Percentiles rank a stretch among this genome's conserved stretches.
Evolutionary conservation across 164 flowering plant species (phyloP).

Genomic region (Pachysandra terminalis): DNA sequence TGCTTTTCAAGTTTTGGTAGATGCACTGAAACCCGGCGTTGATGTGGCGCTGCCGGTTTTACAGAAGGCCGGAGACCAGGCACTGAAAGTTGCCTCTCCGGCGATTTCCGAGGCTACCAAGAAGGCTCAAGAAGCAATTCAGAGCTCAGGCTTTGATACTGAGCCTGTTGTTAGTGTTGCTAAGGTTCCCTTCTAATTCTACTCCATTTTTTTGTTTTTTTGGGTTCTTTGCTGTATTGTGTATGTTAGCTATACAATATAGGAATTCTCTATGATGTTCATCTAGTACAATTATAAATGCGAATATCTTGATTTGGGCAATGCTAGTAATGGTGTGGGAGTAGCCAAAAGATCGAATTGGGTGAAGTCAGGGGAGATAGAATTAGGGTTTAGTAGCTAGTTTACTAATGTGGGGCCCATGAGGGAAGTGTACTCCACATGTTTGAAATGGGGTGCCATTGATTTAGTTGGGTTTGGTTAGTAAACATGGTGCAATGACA

Average conservation of each 20-base stretch:
- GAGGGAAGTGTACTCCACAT: not conserved
- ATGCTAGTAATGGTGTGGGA: not conserved
- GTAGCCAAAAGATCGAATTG: not conserved
- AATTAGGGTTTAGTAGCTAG: not conserved
- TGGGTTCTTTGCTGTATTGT: not conserved
- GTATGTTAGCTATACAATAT: not conserved
- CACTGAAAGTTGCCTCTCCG: conserved; percentile 70
- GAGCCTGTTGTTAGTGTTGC: conserved; percentile 65
- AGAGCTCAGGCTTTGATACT: conserved; percentile 69
- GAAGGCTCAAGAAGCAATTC: conserved; percentile 77
- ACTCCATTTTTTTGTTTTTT: not conserved
- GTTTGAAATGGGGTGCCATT: not conserved
- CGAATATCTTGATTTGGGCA: not conserved
- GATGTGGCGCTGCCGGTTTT: conserved; percentile 60
- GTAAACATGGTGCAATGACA: no score
- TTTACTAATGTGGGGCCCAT: not conserved
- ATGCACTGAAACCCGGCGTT: conserved; percentile 63
- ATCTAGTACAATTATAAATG: not conserved
- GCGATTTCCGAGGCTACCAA: conserved; percentile 67
- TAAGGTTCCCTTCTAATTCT: conserved; percentile 64
- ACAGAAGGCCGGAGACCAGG: conserved; percentile 68
- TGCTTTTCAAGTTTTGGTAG: conserved; percentile 34
- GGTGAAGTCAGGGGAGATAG: not conserved
- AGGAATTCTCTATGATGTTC: not conserved
- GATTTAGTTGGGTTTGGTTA: not conserved